Conservation (phyloP, 129 eudicot genomes). For the Artemisia annua region DNA sequence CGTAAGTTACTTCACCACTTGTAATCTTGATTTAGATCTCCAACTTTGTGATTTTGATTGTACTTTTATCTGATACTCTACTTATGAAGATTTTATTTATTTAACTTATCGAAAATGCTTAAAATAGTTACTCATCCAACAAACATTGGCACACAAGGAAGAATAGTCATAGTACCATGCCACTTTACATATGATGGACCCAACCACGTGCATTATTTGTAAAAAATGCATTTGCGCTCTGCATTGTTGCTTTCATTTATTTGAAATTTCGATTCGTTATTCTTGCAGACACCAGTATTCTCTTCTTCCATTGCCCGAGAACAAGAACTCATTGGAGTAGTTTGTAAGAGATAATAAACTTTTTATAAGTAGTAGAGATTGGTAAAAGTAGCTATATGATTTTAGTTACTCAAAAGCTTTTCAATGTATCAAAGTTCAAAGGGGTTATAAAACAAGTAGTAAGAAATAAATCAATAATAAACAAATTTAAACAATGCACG, state of each 20-base stretch:
- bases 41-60: constrained; percentile 3
- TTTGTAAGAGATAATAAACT: constrained; percentile 39
- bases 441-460: too few relatives aligned
- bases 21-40: neutral
- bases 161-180: neutral
- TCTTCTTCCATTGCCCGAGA: constrained; percentile 37
- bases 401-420: too few relatives aligned
- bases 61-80: too few relatives aligned
- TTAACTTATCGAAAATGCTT: neutral
- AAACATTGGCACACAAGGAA: neutral
- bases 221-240: neutral
- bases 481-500: too few relatives aligned
- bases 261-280: constrained; percentile 5
- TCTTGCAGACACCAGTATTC: constrained; percentile 58
- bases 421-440: too few relatives aligned
- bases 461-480: too few relatives aligned
- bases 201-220: neutral
- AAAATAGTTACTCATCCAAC: constrained; percentile 3
- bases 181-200: neutral
- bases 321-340: constrained; percentile 66
- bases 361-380: too few relatives aligned
- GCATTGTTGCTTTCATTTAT: constrained; percentile 1
- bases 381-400: too few relatives aligned
- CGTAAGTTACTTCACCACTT: constrained; percentile 39
- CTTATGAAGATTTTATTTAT: neutral